Percentiles rank a stretch among this genome's conserved stretches.
phyloP scores from a whole-genome alignment of 177 flowering plant genomes.

The Vitis hybrid region DNA sequence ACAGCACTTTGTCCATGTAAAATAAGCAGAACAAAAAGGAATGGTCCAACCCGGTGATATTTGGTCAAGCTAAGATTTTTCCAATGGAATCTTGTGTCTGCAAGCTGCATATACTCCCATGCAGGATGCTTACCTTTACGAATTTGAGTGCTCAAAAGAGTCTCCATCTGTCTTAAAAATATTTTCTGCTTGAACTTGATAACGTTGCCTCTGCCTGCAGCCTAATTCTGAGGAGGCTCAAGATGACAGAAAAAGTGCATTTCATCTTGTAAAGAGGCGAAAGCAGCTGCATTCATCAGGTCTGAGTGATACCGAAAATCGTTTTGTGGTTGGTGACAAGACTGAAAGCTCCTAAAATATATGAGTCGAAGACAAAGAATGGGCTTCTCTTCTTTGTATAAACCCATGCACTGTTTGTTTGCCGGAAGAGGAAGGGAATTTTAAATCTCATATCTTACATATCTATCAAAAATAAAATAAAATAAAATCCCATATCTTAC shows the following conservation, averaged over 20 bases:
- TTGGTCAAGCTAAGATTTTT: too few species aligned
- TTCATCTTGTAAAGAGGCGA: constrained; percentile 61
- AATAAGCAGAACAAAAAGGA: too few species aligned
- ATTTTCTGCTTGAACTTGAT: background rate
- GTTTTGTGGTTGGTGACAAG: constrained; percentile 61
- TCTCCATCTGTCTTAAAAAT: background rate
- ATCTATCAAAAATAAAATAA: too few species aligned
- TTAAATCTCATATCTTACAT: too few species aligned
- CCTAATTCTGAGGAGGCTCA: constrained; percentile 70
- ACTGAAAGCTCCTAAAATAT: constrained; percentile 21
- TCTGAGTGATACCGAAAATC: constrained; percentile 36
- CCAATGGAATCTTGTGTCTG: too few species aligned
- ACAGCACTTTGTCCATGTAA: too few species aligned
- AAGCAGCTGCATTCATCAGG: constrained; percentile 75
- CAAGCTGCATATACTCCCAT: too few species aligned
- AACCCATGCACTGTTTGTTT: constrained; percentile 10
- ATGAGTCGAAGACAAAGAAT: background rate
- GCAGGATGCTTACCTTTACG: too few species aligned
- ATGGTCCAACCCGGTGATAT: too few species aligned
- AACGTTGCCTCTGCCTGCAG: constrained; percentile 33
- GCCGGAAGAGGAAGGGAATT: too few species aligned
- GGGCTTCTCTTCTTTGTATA: constrained; percentile 11
- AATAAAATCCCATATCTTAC: too few species aligned
- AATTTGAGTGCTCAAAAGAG: background rate
- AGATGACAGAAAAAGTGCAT: constrained; percentile 61